Conservation (phyloP, 306 rosid genomes). For the Cotoneaster glaucophyllus region DNA sequence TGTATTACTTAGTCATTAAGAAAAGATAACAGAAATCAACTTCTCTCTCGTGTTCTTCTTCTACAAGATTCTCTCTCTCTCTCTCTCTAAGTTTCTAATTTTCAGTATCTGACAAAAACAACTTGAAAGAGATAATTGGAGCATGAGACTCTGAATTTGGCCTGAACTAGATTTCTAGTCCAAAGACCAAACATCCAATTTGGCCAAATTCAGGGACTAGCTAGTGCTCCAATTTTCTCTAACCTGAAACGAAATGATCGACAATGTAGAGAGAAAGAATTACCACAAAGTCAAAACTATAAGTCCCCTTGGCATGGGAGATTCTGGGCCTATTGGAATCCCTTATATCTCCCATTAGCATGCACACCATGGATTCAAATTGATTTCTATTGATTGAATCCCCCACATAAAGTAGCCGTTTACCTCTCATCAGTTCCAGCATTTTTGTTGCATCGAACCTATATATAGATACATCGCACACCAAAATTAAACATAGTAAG, state of each 20-base stretch:
- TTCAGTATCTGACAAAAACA: too few relatives aligned
- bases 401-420: slow-evolving; percentile 88
- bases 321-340: slow-evolving; percentile 74
- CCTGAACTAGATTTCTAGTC: too few relatives aligned
- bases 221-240: neutral
- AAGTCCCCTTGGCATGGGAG: slow-evolving; percentile 69
- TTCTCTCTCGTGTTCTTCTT: too few relatives aligned
- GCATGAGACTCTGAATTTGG: too few relatives aligned
- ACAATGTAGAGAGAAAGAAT: slow-evolving; percentile 15
- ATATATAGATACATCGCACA: neutral
- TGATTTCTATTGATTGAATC: slow-evolving; percentile 93
- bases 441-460: slow-evolving; percentile 88
- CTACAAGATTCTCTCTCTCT: too few relatives aligned
- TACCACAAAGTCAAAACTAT: slow-evolving; percentile 88
- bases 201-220: too few relatives aligned
- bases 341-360: slow-evolving; percentile 60
- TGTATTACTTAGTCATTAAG: too few relatives aligned
- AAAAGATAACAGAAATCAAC: too few relatives aligned
- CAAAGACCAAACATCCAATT: too few relatives aligned
- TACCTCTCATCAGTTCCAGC: slow-evolving; percentile 85
- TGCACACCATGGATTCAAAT: slow-evolving; percentile 91
- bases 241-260: slow-evolving; percentile 2
- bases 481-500: too few relatives aligned
- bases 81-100: too few relatives aligned
- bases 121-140: too few relatives aligned